phyloP scores from a whole-genome alignment of 2,329 filamentous ascomycete genomes.

The Penicillium olsonii region DNA sequence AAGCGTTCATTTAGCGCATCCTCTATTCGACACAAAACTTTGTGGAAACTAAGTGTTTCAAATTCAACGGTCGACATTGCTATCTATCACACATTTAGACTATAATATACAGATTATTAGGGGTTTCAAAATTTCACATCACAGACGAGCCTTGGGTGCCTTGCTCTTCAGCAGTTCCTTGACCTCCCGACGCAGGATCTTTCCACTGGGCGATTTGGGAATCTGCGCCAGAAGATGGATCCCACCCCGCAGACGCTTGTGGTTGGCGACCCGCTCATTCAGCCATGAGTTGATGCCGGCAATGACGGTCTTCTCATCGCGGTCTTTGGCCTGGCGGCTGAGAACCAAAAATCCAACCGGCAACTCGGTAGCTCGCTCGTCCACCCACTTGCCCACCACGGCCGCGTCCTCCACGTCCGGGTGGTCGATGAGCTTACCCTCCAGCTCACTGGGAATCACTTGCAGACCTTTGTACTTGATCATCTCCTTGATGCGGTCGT shows the following conservation, averaged over 20 bases:
- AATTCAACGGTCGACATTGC: conserved; percentile 1
- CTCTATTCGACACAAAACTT: background rate
- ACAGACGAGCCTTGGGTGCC: conserved; percentile 20
- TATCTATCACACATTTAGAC: background rate
- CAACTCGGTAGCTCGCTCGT: conserved; percentile 21
- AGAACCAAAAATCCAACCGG: conserved; percentile 25
- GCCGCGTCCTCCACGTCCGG: conserved; percentile 24
- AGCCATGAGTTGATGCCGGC: conserved; percentile 22
- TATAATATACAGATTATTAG: background rate
- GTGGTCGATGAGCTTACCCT: conserved; percentile 23
- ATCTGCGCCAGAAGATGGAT: conserved; percentile 34
- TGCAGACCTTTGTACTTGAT: conserved; percentile 27
- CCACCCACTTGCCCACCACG: conserved; percentile 23
- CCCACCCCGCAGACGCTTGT: conserved; percentile 37
- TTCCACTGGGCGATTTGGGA: conserved; percentile 37
- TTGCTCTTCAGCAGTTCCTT: conserved; percentile 23
- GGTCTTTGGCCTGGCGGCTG: conserved; percentile 6
- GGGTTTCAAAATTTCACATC: background rate
- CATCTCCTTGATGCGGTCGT: conserved; percentile 27
- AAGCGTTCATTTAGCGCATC: background rate
- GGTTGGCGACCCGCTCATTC: conserved; percentile 29
- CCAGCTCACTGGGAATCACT: conserved; percentile 24
- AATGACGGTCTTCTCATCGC: conserved; percentile 10
- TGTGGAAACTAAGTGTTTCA: background rate
- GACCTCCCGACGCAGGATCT: conserved; percentile 31